Conservation (phyloP, 352 stramenopile genomes). For the Thraustochytrium striatum region DNA sequence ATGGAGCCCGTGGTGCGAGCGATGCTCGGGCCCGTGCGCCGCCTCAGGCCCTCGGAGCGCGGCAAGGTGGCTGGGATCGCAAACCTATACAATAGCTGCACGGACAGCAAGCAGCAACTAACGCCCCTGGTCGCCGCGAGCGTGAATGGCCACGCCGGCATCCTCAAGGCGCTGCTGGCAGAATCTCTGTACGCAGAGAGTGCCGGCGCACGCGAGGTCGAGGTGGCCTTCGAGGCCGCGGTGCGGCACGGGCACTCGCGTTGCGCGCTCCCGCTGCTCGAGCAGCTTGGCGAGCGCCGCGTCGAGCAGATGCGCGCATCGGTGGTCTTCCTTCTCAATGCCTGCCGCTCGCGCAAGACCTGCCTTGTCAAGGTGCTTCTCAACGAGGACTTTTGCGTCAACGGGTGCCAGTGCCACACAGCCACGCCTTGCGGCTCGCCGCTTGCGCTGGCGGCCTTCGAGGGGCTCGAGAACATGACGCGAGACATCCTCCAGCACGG, state of each 20-base stretch:
- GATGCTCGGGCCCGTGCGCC: not conserved
- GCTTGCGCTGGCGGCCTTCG: not conserved
- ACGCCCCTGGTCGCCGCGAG: slow-evolving; percentile 13
- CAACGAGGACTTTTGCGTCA: not conserved
- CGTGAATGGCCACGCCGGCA: not conserved
- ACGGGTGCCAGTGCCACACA: slow-evolving; percentile 2
- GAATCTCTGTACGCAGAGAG: not conserved
- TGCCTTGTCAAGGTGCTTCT: not conserved
- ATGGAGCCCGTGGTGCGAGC: not conserved
- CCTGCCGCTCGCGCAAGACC: not conserved
- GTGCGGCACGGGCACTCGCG: not conserved
- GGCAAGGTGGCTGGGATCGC: not conserved
- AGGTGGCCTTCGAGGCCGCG: not conserved
- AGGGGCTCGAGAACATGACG: not conserved
- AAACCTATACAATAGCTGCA: not conserved
- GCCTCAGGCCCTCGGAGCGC: not conserved
- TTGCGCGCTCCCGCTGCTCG: not conserved
- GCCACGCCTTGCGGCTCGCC: not conserved
- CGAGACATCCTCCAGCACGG: not conserved
- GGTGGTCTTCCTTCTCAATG: not conserved
- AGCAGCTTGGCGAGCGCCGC: not conserved
- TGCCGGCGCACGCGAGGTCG: not conserved
- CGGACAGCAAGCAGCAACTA: slow-evolving; percentile 1
- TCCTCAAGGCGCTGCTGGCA: not conserved
- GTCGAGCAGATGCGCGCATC: not conserved